Base-by-base conservation (phyloP, 805 yeast species). In the Metschnikowia kofuensis region DNA sequence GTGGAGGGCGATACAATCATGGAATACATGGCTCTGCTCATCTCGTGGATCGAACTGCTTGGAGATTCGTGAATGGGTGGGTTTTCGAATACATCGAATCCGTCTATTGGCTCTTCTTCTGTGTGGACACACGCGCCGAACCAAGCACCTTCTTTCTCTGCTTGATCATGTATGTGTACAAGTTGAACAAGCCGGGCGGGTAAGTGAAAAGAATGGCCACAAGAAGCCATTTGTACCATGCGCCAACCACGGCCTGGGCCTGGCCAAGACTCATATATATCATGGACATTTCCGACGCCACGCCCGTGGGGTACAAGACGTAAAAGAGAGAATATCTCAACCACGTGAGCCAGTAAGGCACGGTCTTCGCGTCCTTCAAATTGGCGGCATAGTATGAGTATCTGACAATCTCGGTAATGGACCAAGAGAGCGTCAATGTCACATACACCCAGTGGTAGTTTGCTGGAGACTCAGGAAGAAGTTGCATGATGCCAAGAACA, bases 331-430 rank as follows among this genome's bases (percentile, higher is more conserved):
- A 87, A 76, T 94, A 94, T 61, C 99, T 80, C 54, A 89, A 69
- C 77, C 85, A 79, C 15, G 83, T 78, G 56, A 92, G 74, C 62
- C 71, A 63, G 35, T 62, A 58, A 5, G 94, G 87, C 13, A 87
- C 84, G 1, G 70, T 61, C 1, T 77, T 80, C 8, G 72, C 70
- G 29, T 76, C 71, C 27, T 66, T 63, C 52, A 87, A 67, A 56
- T 83, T 83, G 47, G 85, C 76, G 7, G 95, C 91, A 64, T 94
- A 95, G 71, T 82, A 94, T 38, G 89, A 78, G 69, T 94, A 94
- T 65, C 99, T 79, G 49, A 91, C 84, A 40, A 89, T 77, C 68
- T 94, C 99, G n/a, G 98, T 89, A 45, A 88, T 59, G n/a, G 94
- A 82, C 99, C 99, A 94, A 11, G 97, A 90, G 39, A 82, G 57